phyloP scores from a whole-genome alignment of 352 stramenopile genomes.

The Thalassiosira livingstoniorum region DNA sequence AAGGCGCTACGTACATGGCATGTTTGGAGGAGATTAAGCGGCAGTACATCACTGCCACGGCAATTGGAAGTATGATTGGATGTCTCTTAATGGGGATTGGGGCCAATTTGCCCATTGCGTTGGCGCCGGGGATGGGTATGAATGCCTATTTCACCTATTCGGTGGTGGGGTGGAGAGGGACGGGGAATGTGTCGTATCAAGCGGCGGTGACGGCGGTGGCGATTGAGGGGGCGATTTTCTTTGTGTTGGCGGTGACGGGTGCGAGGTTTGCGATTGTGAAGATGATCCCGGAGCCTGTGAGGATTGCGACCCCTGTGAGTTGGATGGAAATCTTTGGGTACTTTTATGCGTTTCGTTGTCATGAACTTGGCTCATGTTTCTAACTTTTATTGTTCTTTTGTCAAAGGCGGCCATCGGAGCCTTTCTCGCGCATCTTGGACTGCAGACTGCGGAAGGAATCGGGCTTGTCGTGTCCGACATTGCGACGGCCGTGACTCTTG shows the following conservation, averaged over 20 bases:
- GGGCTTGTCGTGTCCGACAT: conserved; percentile 73
- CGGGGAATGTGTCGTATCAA: conserved; percentile 62
- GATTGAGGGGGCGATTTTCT: conserved; percentile 80
- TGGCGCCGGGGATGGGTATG: conserved; percentile 81
- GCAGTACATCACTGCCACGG: conserved; percentile 78
- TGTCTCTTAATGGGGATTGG: conserved; percentile 77
- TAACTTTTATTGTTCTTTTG: no score
- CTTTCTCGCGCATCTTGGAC: conserved; percentile 76
- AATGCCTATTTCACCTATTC: conserved; percentile 84
- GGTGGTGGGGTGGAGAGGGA: conserved; percentile 55
- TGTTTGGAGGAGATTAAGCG: conserved; percentile 65
- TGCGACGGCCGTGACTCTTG: conserved; percentile 74
- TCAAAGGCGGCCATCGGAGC: conserved; percentile 75
- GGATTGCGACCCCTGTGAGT: conserved; percentile 62
- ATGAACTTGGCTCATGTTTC: no score
- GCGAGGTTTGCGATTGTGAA: conserved; percentile 59
- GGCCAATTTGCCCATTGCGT: conserved; percentile 80
- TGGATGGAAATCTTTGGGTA: no score
- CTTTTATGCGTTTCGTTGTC: no score
- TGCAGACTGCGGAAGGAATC: conserved; percentile 76
- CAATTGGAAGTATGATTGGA: conserved; percentile 66
- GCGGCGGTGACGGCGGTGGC: conserved; percentile 75
- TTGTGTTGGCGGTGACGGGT: conserved; percentile 75
- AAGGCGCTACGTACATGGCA: conserved; percentile 45
- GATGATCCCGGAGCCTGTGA: conserved; percentile 71